These are phyloP conservation scores for Carpinus viminea DNA, from an alignment of 306 rosid species.

Conservation along the genomic window DNA sequence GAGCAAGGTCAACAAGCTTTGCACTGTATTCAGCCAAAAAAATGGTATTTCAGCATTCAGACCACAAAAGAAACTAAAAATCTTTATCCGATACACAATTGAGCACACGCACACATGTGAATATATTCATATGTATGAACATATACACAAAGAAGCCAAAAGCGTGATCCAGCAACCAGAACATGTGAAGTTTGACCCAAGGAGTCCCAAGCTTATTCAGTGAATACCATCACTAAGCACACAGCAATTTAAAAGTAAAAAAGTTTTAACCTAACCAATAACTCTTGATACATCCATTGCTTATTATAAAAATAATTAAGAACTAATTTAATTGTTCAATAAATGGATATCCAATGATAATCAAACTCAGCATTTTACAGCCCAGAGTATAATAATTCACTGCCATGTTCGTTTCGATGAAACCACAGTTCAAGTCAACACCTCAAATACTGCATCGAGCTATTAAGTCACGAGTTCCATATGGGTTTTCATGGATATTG, in stretches of 20 bases:
- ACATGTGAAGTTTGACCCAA: background rate
- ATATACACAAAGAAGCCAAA: background rate
- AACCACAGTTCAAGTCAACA: background rate
- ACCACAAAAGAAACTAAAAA: background rate
- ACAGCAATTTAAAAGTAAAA: background rate
- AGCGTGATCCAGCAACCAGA: background rate
- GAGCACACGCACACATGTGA: background rate
- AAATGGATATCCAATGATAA: background rate
- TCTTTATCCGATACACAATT: background rate
- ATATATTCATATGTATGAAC: background rate
- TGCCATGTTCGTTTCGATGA: background rate
- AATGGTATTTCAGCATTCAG: background rate
- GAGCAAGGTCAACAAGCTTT: conserved; percentile 93
- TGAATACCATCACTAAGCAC: background rate
- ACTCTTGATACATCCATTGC: background rate
- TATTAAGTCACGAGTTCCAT: background rate
- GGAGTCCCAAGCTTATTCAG: background rate
- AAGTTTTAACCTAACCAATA: background rate
- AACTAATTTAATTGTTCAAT: too few species aligned
- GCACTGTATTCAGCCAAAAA: conserved; percentile 49
- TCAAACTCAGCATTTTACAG: background rate
- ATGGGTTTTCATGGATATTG: background rate
- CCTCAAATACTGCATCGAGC: background rate
- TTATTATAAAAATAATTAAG: too few species aligned
- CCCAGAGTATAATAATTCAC: background rate